A percentile compares a stretch with the other conserved stretches of the same genome.
phyloP scores from a whole-genome alignment of 1,139 yeast genomes.

The Eremothecium sinecaudum region DNA sequence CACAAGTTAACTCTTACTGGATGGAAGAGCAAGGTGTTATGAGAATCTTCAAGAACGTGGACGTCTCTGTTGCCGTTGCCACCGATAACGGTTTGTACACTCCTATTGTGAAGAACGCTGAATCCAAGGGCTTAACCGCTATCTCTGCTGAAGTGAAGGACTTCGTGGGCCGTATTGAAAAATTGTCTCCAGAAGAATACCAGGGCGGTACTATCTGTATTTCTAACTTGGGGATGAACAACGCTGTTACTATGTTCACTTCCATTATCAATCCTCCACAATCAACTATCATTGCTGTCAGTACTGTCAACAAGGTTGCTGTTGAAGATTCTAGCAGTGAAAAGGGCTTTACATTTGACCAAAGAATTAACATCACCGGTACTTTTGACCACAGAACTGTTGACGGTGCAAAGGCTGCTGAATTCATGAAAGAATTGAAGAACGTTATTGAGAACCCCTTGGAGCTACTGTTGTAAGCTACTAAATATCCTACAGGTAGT shows the following conservation, averaged over 20 bases:
- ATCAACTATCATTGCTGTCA: slow-evolving; percentile 85
- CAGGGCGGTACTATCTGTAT: slow-evolving; percentile 99
- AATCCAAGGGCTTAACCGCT: slow-evolving; percentile 70
- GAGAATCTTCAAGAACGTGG: slow-evolving; percentile 86
- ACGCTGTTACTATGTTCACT: slow-evolving; percentile 83
- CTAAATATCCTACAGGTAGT: too few relatives aligned
- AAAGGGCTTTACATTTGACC: slow-evolving; percentile 86
- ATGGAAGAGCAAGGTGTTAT: slow-evolving; percentile 80
- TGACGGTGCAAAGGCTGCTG: slow-evolving; percentile 98
- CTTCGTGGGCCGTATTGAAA: slow-evolving; percentile 93
- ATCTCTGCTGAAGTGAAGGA: slow-evolving; percentile 84
- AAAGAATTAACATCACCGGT: slow-evolving; percentile 84
- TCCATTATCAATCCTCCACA: slow-evolving; percentile 98
- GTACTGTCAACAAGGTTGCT: slow-evolving; percentile 87
- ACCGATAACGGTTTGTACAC: slow-evolving; percentile 96
- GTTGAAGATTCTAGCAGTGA: slow-evolving; percentile 87
- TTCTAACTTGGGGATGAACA: slow-evolving; percentile 98
- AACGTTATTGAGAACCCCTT: slow-evolving; percentile 89
- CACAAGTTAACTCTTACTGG: slow-evolving; percentile 93
- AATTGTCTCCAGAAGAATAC: slow-evolving; percentile 89
- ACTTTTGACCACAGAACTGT: slow-evolving; percentile 96
- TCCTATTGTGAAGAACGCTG: slow-evolving; percentile 85
- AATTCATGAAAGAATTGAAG: slow-evolving; percentile 89
- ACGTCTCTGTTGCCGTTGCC: slow-evolving; percentile 96
- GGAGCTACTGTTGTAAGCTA: slow-evolving; percentile 65